A percentile compares a stretch with the other conserved stretches of the same genome.
These are phyloP conservation scores for Tetraselmis chui DNA, from an alignment of 139 green algal species.

Conservation along the genomic window DNA sequence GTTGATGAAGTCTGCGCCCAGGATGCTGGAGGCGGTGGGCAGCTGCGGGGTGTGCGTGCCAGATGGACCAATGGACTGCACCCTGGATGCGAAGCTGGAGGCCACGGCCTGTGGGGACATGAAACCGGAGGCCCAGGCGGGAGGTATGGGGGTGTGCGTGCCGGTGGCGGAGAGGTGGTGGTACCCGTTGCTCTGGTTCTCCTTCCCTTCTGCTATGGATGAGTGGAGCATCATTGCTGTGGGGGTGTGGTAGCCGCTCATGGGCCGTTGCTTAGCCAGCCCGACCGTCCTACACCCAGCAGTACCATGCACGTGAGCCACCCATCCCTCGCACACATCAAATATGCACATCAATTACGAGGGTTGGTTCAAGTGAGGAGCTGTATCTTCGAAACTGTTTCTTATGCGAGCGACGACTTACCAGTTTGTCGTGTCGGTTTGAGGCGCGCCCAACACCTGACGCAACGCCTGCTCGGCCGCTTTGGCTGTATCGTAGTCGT, in stretches of 20 bases:
- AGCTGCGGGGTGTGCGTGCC: not conserved
- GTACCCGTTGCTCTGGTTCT: not conserved
- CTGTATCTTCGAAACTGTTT: no score
- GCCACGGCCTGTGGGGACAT: not conserved
- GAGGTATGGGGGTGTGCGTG: not conserved
- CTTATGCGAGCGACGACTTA: not conserved
- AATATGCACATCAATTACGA: no score
- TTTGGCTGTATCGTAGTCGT: not conserved
- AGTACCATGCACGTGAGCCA: no score
- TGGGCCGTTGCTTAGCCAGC: not conserved
- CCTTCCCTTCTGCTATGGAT: not conserved
- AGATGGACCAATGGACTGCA: not conserved
- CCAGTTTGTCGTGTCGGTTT: conserved; percentile 7
- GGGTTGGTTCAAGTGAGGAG: no score
- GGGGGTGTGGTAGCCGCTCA: not conserved
- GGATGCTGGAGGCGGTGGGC: not conserved
- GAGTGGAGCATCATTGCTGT: not conserved
- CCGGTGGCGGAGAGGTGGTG: no score
- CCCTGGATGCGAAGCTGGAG: not conserved
- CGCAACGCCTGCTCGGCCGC: not conserved
- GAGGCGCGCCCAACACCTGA: conserved; percentile 26
- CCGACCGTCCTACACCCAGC: not conserved
- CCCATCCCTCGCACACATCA: no score
- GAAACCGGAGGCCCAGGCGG: not conserved
- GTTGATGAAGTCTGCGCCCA: not conserved